Conservation (phyloP, 345 rosid genomes). For the Acer negundo region DNA sequence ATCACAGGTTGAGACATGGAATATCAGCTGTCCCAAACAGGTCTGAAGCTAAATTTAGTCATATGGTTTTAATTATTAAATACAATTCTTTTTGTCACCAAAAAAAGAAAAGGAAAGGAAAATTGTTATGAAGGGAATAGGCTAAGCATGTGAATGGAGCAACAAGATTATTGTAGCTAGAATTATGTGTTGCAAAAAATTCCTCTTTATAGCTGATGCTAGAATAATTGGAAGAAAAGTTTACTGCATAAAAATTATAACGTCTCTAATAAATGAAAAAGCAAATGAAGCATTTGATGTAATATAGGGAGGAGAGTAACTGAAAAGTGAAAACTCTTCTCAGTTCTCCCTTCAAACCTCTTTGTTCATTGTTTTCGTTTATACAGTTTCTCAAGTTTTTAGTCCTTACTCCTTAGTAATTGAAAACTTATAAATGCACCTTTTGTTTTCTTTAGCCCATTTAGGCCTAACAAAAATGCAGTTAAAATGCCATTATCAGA, state of each 20-base stretch:
- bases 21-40: conserved; percentile 27
- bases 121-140: background rate
- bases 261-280: background rate
- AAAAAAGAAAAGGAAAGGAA: background rate
- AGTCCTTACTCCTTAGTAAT: background rate
- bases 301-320: background rate
- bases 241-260: too few species aligned
- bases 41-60: conserved; percentile 8
- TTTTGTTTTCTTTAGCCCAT: background rate
- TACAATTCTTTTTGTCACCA: background rate
- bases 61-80: background rate
- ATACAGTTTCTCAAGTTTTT: background rate
- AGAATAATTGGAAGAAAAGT: background rate
- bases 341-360: background rate
- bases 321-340: background rate
- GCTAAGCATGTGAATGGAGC: background rate
- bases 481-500: background rate
- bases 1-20: conserved; percentile 29
- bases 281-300: background rate
- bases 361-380: too few species aligned
- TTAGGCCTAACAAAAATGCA: background rate
- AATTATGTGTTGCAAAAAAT: background rate
- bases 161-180: background rate
- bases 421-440: background rate
- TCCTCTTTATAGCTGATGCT: background rate